phyloP scores from a whole-genome alignment of 106 monocot species.

The Acorus gramineus region DNA sequence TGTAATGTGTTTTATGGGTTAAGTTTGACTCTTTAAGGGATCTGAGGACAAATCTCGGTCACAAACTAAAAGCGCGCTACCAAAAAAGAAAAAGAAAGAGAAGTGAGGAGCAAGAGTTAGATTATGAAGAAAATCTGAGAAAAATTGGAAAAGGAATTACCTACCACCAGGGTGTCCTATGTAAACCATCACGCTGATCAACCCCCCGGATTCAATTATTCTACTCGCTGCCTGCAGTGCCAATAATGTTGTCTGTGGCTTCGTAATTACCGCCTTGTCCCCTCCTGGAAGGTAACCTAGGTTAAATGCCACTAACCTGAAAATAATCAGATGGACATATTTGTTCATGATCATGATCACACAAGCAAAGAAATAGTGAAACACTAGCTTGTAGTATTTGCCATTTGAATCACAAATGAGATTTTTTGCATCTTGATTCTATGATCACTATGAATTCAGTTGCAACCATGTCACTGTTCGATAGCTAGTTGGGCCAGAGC shows the following conservation, averaged over 20 bases:
- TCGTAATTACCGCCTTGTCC: constrained; percentile 65
- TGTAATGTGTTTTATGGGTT: no score
- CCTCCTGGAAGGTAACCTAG: constrained; percentile 94
- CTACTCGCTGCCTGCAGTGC: constrained; percentile 75
- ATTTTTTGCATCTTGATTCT: no score
- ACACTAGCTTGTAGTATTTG: no score
- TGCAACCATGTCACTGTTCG: no score
- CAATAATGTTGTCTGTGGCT: constrained; percentile 45
- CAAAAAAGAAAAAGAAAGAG: neutral
- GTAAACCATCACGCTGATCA: constrained; percentile 83
- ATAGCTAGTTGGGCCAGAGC: no score
- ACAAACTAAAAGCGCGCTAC: no score
- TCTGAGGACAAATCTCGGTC: no score
- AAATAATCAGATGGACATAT: neutral
- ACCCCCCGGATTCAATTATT: constrained; percentile 44
- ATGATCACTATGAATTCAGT: no score
- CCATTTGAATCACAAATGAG: no score
- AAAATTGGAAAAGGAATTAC: constrained; percentile 13
- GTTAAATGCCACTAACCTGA: constrained; percentile 89
- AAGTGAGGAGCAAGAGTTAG: neutral
- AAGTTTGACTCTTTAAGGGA: no score
- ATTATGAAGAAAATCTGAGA: neutral
- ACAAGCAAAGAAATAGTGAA: neutral
- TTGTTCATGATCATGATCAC: neutral
- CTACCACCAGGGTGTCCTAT: constrained; percentile 93